phyloP scores from a whole-genome alignment of 441 rosid species.

The Capsella rubella region DNA sequence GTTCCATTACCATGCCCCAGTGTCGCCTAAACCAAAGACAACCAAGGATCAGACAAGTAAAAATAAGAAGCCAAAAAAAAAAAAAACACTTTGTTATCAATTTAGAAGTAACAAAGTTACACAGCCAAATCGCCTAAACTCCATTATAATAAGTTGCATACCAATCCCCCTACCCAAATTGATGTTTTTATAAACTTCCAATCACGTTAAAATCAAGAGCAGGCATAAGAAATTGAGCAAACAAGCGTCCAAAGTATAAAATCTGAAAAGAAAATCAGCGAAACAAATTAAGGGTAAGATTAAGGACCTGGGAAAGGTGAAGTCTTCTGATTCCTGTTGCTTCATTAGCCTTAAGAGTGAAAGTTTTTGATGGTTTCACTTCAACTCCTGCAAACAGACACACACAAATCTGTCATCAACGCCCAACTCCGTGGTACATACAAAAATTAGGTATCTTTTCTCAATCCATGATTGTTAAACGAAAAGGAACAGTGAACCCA shows the following conservation, averaged over 20 bases:
- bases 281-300: not conserved
- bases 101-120: not conserved
- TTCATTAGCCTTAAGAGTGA: conserved; percentile 47
- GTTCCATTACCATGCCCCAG: conserved; percentile 57
- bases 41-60: conserved; percentile 19
- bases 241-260: not conserved
- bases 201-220: not conserved
- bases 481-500: conserved; percentile 14
- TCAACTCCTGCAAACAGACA: conserved; percentile 59
- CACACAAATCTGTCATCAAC: not conserved
- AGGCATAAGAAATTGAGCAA: not conserved
- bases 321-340: conserved; percentile 48
- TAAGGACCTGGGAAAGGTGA: conserved; percentile 66
- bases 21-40: conserved; percentile 59
- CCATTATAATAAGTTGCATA: not conserved
- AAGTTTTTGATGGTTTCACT: conserved; percentile 72
- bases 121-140: not conserved
- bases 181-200: not conserved
- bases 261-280: not conserved
- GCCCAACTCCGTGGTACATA: not conserved
- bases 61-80: not conserved
- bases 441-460: not conserved
- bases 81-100: not conserved
- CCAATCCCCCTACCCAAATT: not conserved
- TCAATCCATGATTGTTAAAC: not conserved